Evolutionary conservation across 2,329 filamentous ascomycete species (phyloP), one percentile per base, ranked within the genome.

Genomic region (Cytospora piceae): DNA sequence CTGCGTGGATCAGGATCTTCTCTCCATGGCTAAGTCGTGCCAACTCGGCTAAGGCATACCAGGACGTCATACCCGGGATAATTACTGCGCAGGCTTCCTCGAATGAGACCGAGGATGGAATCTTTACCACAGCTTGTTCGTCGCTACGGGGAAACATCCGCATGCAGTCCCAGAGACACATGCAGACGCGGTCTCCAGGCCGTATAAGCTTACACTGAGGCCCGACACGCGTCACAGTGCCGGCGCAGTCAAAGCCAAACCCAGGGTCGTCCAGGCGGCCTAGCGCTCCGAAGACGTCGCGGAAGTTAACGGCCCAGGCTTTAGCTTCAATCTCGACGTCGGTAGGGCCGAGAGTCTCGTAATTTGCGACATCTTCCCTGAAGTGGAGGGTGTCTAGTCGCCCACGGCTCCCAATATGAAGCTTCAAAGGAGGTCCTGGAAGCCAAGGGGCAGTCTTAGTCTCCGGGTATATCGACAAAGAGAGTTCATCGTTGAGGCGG

Each of bases 1-100:
- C 80, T 0, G 75, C 74, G 58, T 81, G 79, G 34, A 82, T 77
- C 2, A 82, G 70, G 6, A 81, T 73, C 6, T 69, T 74, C 61
- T 81, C 76, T 4, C 77, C 77, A 0, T 73, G 70, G 20, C 72
- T 66, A 0, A 83, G 72, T 0, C 75, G 72, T 0, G 75, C 80
- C 4, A 79, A 59, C 31, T 79, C 70, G 22, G 79, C 54, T 5
- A 83, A 71, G 37, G 74, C 72, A 61, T 79, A 75, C 67, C 79
- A 77, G 0, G 80, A 80, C 0, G 80, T 81, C 51, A 70, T 68
- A 65, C 76, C 81, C 0, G 75, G 76, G 3, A 80, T 68, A 0
- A 80, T 79, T 3, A 82, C 69, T 0, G 78, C 73, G 2, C 79
- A 5, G 14, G 37, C 37, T 15, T 39, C 37, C 3, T 12, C 37